phyloP scores from a whole-genome alignment of 225 moss, liverwort and hornwort genomes.

The Physcomitrellopsis africana region DNA sequence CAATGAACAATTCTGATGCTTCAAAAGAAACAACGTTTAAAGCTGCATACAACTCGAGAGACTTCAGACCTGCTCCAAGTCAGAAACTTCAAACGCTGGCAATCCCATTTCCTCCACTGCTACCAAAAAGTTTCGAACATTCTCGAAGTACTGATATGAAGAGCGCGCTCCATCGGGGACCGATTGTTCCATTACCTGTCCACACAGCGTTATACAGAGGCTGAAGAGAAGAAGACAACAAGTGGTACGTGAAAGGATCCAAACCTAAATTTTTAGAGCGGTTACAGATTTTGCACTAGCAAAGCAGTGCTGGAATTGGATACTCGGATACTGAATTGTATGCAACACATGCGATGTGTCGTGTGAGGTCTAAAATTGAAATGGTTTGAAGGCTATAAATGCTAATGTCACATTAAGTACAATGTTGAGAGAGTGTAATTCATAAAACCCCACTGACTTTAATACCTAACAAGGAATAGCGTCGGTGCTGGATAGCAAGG shows the following conservation, averaged over 20 bases:
- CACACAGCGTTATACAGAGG: slow-evolving; percentile 19
- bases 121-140: slow-evolving; percentile 61
- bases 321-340: not conserved
- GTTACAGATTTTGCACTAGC: not conserved
- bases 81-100: slow-evolving; percentile 64
- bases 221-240: not conserved
- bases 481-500: not conserved
- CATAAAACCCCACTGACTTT: slow-evolving; percentile 2
- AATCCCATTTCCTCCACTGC: slow-evolving; percentile 64
- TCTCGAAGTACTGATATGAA: slow-evolving; percentile 59
- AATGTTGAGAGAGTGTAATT: not conserved
- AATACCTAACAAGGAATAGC: not conserved
- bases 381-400: not conserved
- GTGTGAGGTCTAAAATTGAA: not conserved
- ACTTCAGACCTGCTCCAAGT: slow-evolving; percentile 54
- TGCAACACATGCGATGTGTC: not conserved
- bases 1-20: not conserved
- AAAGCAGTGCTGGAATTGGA: not conserved
- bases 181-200: slow-evolving; percentile 55
- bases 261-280: not conserved
- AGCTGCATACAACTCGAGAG: not conserved
- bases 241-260: not conserved
- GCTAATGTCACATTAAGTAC: not conserved
- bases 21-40: not conserved
- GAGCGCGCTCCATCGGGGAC: slow-evolving; percentile 53